phyloP scores from a whole-genome alignment of 352 stramenopile species.

The Pythium insidiosum region DNA sequence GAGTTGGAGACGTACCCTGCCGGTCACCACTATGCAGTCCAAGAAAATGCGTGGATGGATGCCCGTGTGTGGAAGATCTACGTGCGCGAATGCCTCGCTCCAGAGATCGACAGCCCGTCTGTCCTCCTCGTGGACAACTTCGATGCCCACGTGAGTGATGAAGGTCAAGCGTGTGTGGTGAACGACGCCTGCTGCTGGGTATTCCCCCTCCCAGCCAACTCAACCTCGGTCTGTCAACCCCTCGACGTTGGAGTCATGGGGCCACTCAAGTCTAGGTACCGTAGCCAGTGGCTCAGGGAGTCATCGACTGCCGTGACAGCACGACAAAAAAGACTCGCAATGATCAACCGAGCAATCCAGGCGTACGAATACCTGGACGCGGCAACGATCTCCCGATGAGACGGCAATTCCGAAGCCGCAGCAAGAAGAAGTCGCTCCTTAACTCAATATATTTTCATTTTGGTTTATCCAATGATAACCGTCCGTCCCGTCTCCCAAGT shows the following conservation, averaged over 20 bases:
- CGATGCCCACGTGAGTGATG: constrained; percentile 10
- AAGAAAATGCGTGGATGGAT: no score
- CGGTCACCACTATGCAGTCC: no score
- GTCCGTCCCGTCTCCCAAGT: no score
- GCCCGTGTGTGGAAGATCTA: no score
- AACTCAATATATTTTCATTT: no score
- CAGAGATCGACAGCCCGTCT: no score
- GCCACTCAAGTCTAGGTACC: background rate
- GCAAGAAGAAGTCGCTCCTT: no score
- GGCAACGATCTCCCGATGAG: background rate
- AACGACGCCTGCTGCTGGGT: background rate
- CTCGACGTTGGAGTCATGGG: background rate
- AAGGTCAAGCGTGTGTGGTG: background rate
- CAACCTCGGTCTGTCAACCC: no score
- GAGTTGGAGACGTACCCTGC: no score
- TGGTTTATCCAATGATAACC: no score
- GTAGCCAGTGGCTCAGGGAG: background rate
- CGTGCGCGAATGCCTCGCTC: no score
- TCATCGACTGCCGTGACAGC: background rate
- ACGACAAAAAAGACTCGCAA: background rate
- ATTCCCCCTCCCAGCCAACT: background rate
- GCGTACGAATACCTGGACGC: background rate
- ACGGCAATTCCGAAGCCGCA: background rate
- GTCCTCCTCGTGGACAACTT: constrained; percentile 14
- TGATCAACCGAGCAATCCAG: background rate